Base-by-base conservation (phyloP, 768 basidiomycete species). In the Rubroboletus satanas region DNA sequence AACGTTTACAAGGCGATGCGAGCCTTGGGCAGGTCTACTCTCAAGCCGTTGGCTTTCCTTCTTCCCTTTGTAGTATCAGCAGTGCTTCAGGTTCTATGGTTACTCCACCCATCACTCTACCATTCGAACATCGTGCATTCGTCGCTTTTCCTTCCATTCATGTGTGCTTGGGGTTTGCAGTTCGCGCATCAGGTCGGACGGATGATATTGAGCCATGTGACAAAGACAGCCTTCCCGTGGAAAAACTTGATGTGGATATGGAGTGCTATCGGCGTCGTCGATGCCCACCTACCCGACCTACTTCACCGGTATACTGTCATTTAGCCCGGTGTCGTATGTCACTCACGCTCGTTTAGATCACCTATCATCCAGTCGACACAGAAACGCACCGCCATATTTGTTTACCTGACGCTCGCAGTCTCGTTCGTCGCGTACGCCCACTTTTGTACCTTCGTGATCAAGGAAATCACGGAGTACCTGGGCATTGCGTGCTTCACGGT, bases 401-500 rank as follows among this genome's bases (percentile, higher is more conserved):
- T 99, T 48, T 84, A 79, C 67, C 67, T 84, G 49, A 89, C 89
- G 2, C 77, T 93, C 33, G 71, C 75, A 2, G 62, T 93, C 35
- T 88, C 93, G 4, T 68, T 90, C 52, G 57, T 84, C 63, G 79
- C 81, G 39, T 96, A 92, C 63, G 83, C 78, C 26, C 79, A 87
- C 42, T 95, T 95, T 71, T 88, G 87, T 62, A 78, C 82, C 29
- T 75, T 87, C n/a, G 92, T 95, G 52, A 93, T 95, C 62, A 73
- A 71, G 56, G 88, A 94, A 60, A 92, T 98, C 71, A 96, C 93
- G 53, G 83, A 93, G 56, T 88, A 87, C 72, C 80, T 96, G 57
- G 96, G 96, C 12, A 93, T 97, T 62, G 96, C 93, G 1, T 98
- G 93, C 74, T 93, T 97, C 66, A 93, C 90, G 15, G 93, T 97